Conservation (phyloP, 2,329 filamentous ascomycete genomes). For the Cladosporium sphaerospermum region DNA sequence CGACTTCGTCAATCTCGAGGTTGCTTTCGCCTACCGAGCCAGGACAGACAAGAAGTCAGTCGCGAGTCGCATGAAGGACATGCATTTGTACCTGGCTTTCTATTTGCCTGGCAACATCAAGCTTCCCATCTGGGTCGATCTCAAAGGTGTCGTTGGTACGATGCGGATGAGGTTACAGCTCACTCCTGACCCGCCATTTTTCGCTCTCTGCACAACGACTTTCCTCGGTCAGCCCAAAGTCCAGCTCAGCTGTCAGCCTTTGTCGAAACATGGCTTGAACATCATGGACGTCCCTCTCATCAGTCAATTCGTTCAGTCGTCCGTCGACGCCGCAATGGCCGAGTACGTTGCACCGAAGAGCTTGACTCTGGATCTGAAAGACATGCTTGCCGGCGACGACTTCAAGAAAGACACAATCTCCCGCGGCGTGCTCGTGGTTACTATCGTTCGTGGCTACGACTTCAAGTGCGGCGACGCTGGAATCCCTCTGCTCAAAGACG, state of each 20-base stretch:
- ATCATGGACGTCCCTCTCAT: constrained; percentile 71
- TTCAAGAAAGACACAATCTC: constrained; percentile 69
- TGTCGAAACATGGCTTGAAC: constrained; percentile 63
- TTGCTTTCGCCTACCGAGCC: constrained; percentile 67
- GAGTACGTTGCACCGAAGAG: constrained; percentile 74
- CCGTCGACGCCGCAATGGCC: constrained; percentile 66
- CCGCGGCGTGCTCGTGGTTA: constrained; percentile 59
- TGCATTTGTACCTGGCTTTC: constrained; percentile 66
- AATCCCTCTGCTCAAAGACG: constrained; percentile 52
- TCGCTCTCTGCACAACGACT: constrained; percentile 66
- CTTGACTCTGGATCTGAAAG: constrained; percentile 65
- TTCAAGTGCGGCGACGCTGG: constrained; percentile 66
- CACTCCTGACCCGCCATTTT: constrained; percentile 70
- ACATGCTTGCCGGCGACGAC: constrained; percentile 71
- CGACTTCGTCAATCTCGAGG: constrained; percentile 70
- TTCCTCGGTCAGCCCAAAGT: constrained; percentile 71
- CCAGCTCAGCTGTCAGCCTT: constrained; percentile 61
- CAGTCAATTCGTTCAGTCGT: constrained; percentile 67
- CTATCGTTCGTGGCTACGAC: constrained; percentile 59
- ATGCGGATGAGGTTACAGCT: constrained; percentile 64
- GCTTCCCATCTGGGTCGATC: constrained; percentile 66
- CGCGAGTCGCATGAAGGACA: constrained; percentile 60
- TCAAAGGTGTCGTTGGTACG: constrained; percentile 65
- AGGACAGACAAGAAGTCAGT: constrained; percentile 56
- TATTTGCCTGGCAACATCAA: constrained; percentile 56